Evolutionary conservation across 2,329 filamentous ascomycete species (phyloP).

Genomic region (Colletotrichum nymphaeae): DNA sequence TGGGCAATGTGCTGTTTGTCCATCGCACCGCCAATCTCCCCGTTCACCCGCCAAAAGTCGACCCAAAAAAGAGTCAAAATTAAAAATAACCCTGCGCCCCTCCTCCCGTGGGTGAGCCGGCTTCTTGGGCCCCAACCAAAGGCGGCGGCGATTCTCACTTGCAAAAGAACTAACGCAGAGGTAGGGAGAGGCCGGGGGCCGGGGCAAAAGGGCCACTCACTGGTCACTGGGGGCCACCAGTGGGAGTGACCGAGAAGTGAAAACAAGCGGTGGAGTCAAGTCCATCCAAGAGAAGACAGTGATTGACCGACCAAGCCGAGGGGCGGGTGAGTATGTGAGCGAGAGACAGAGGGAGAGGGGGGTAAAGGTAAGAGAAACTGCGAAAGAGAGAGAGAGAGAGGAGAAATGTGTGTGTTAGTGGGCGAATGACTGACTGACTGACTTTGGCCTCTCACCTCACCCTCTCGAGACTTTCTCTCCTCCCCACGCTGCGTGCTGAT

Average conservation of each 20-base stretch:
- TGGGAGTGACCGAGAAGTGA: conserved; percentile 1
- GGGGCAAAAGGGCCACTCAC: conserved; percentile 9
- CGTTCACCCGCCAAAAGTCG: conserved; percentile 12
- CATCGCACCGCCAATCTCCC: conserved; percentile 6
- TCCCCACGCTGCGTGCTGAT: not conserved
- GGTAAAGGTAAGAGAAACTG: not conserved
- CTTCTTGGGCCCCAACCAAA: conserved; percentile 35
- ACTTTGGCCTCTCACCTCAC: not conserved
- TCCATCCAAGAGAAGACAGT: not conserved
- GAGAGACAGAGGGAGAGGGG: conserved; percentile 4
- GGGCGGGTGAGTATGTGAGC: not conserved
- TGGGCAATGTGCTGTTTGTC: not conserved
- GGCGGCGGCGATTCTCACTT: conserved; percentile 12
- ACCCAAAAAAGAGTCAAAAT: conserved; percentile 14
- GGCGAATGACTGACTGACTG: conserved; percentile 3
- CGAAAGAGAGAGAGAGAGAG: not conserved
- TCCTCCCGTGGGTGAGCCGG: conserved; percentile 31
- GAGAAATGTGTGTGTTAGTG: not conserved
- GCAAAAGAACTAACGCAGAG: conserved; percentile 17
- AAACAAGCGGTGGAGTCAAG: not conserved
- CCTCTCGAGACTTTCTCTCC: no score
- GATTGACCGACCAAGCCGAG: not conserved
- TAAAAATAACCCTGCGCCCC: conserved; percentile 32
- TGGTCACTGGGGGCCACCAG: not conserved
- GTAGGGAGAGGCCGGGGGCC: conserved; percentile 8